A percentile compares a stretch with the other conserved stretches of the same genome.
Evolutionary conservation across 805 yeast genomes (phyloP).

Genomic region (Candida suzukii): DNA sequence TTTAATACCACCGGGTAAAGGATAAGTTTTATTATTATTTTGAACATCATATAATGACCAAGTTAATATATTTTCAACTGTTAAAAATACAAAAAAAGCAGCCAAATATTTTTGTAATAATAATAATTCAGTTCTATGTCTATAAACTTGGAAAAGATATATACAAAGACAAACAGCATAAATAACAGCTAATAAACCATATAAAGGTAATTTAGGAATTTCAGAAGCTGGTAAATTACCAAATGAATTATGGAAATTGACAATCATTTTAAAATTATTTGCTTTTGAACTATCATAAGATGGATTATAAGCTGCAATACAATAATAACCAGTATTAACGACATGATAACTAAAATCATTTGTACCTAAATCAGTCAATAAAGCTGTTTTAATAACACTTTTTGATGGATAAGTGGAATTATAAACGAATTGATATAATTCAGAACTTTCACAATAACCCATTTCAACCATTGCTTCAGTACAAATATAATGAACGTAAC

Average conservation of each 20-base stretch:
- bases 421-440: slow-evolving; percentile 60
- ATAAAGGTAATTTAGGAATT: slow-evolving; percentile 83
- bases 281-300: slow-evolving; percentile 14
- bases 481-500: slow-evolving; percentile 59
- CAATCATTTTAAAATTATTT: slow-evolving; percentile 51
- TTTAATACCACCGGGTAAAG: slow-evolving; percentile 40
- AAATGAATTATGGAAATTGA: slow-evolving; percentile 84
- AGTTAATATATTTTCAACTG: slow-evolving; percentile 75
- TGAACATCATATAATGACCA: slow-evolving; percentile 89
- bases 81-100: slow-evolving; percentile 75
- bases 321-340: slow-evolving; percentile 80
- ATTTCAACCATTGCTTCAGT: slow-evolving; percentile 55
- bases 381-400: slow-evolving; percentile 50
- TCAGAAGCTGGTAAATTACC: slow-evolving; percentile 88
- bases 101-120: slow-evolving; percentile 88
- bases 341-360: slow-evolving; percentile 59
- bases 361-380: slow-evolving; percentile 50
- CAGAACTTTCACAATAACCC: slow-evolving; percentile 45
- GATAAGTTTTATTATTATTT: slow-evolving; percentile 41
- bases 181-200: slow-evolving; percentile 76
- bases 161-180: slow-evolving; percentile 78
- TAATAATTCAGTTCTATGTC: slow-evolving; percentile 77
- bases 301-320: slow-evolving; percentile 67
- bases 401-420: slow-evolving; percentile 31
- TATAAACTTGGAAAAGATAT: slow-evolving; percentile 79